Conservation (phyloP, 345 rosid species). For the Hibiscus trionum region DNA sequence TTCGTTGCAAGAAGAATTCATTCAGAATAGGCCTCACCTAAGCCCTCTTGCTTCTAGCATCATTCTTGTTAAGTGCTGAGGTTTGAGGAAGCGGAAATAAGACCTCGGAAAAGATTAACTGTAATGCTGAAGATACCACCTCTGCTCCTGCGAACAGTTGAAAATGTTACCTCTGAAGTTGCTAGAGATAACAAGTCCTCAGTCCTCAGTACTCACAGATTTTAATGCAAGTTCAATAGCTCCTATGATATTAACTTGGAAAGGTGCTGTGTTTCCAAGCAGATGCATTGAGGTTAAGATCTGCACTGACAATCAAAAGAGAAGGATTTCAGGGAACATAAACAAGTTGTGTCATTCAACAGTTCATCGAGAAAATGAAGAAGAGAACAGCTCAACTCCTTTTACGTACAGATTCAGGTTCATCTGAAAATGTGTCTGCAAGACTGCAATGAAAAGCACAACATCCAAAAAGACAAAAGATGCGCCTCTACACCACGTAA, state of each 20-base stretch:
- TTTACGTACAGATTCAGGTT: neutral
- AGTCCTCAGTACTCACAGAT: neutral
- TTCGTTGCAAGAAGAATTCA: no score
- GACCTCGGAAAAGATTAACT: neutral
- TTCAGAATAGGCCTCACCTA: neutral
- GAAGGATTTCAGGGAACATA: neutral
- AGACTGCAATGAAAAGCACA: neutral
- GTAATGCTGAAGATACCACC: neutral
- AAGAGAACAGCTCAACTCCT: neutral
- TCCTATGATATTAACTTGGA: neutral
- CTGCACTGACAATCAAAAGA: neutral
- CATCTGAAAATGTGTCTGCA: neutral
- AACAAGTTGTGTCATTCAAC: neutral
- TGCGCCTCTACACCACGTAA: neutral
- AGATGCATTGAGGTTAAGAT: neutral
- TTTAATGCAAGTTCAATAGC: neutral
- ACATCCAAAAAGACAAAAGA: neutral
- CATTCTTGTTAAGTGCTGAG: conserved; percentile 6
- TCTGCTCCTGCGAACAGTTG: neutral
- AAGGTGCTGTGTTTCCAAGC: neutral
- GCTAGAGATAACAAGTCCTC: neutral
- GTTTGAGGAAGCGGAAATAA: neutral
- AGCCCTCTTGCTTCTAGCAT: conserved; percentile 14
- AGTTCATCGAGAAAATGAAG: neutral
- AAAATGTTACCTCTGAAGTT: neutral